Conservation (phyloP, 108 stramenopile species). For the Nannochloropsis gaditana region DNA sequence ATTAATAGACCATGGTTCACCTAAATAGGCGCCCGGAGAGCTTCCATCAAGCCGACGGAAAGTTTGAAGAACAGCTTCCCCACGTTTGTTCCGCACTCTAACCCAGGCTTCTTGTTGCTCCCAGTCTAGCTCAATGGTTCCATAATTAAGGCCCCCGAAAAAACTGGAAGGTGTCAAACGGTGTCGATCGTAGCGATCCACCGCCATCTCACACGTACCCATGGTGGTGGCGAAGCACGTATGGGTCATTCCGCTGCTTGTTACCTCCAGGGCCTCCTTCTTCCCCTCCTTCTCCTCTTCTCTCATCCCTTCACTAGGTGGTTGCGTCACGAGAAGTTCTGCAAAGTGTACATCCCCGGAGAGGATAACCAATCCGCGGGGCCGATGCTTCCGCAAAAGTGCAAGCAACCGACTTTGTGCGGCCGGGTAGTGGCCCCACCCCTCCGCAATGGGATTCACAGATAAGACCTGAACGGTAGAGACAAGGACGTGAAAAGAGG, state of each 20-base stretch:
- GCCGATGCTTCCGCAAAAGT: constrained; percentile 35
- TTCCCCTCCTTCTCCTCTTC: constrained; percentile 1
- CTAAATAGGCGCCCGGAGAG: neutral
- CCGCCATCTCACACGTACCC: constrained; percentile 24
- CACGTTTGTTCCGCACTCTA: neutral
- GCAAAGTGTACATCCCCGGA: constrained; percentile 55
- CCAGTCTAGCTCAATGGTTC: constrained; percentile 3
- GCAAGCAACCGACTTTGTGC: constrained; percentile 38
- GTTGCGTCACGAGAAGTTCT: constrained; percentile 29
- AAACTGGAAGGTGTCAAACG: constrained; percentile 25
- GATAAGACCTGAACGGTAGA: constrained; percentile 53
- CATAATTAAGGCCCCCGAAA: constrained; percentile 1
- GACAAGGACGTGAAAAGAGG: constrained; percentile 48
- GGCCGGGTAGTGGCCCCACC: constrained; percentile 54
- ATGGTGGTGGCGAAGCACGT: constrained; percentile 29
- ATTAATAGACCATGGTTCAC: neutral
- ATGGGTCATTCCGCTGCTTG: constrained; percentile 51
- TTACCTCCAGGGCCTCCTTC: constrained; percentile 45
- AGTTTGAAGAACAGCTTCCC: neutral
- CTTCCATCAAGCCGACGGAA: neutral
- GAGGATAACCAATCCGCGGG: constrained; percentile 25
- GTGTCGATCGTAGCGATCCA: constrained; percentile 26
- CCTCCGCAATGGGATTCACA: constrained; percentile 50
- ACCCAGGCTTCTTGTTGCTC: constrained; percentile 10
- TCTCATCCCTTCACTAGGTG: neutral